These are phyloP conservation scores for Fusarium sp. DNA, from an alignment of 2,329 filamentous ascomycete genomes.

Conservation along the genomic window DNA sequence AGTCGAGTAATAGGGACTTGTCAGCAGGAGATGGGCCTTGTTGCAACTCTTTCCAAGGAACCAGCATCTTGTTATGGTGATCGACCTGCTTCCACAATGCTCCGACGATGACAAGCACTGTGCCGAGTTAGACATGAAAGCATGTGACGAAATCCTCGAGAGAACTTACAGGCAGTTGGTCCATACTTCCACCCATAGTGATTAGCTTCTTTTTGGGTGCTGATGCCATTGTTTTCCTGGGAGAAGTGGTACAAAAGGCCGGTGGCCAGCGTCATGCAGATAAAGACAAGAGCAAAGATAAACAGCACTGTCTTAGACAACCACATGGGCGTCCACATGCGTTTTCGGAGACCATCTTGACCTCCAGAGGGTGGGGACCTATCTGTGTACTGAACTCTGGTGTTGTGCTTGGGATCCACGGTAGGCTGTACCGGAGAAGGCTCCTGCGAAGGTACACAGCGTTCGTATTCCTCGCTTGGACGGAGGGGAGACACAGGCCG, in stretches of 20 bases:
- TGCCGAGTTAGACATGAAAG: background rate
- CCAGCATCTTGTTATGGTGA: constrained; percentile 41
- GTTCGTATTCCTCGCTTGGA: constrained; percentile 22
- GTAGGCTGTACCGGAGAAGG: background rate
- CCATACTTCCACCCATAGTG: constrained; percentile 42
- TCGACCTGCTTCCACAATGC: constrained; percentile 49
- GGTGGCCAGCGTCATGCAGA: constrained; percentile 35
- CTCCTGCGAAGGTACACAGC: background rate
- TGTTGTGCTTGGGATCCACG: constrained; percentile 9
- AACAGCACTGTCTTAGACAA: constrained; percentile 32
- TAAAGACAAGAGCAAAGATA: constrained; percentile 32
- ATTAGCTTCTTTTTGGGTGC: constrained; percentile 30
- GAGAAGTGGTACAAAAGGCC: constrained; percentile 39
- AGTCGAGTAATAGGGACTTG: constrained; percentile 46
- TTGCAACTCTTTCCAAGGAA: constrained; percentile 46
- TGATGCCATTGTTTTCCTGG: constrained; percentile 30
- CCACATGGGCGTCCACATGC: constrained; percentile 39
- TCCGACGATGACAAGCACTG: constrained; percentile 42
- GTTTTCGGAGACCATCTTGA: constrained; percentile 14
- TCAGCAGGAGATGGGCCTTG: constrained; percentile 23
- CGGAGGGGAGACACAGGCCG: constrained; percentile 12
- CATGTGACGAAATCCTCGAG: background rate
- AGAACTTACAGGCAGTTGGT: constrained; percentile 36
- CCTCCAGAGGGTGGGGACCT: background rate
- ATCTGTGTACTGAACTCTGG: background rate